These are phyloP conservation scores for Rhizophora apiculata DNA, from an alignment of 345 rosid genomes.

Conservation along the genomic window DNA sequence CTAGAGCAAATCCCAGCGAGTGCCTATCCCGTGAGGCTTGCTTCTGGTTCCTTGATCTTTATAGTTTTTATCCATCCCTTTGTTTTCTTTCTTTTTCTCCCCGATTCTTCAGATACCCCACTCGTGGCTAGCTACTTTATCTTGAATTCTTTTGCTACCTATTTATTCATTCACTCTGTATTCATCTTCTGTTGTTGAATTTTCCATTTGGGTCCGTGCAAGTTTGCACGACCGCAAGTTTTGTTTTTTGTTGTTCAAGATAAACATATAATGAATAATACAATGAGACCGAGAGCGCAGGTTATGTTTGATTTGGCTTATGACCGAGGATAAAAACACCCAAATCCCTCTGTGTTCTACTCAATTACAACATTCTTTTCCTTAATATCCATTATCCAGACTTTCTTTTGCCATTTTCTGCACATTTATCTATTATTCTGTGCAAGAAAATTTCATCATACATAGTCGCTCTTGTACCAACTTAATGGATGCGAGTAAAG, in stretches of 20 bases:
- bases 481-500: constrained; percentile 33
- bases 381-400: not conserved
- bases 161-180: not conserved
- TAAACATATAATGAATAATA: constrained; percentile 30
- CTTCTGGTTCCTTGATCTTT: not conserved
- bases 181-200: not conserved
- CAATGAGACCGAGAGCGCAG: constrained; percentile 23
- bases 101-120: not conserved
- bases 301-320: constrained; percentile 27
- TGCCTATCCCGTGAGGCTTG: constrained; percentile 1
- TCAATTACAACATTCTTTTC: not conserved
- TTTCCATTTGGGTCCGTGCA: not conserved
- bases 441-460: not conserved
- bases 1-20: not conserved
- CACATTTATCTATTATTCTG: not conserved
- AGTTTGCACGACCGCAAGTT: constrained; percentile 1
- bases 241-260: not conserved
- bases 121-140: too few species aligned
- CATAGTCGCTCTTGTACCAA: not conserved
- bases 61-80: not conserved
- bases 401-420: not conserved
- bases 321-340: constrained; percentile 21
- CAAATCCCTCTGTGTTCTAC: not conserved
- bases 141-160: not conserved
- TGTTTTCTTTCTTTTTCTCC: not conserved